phyloP scores from a whole-genome alignment of 2,329 filamentous ascomycete genomes.

The Alternaria hordeiaustralica region DNA sequence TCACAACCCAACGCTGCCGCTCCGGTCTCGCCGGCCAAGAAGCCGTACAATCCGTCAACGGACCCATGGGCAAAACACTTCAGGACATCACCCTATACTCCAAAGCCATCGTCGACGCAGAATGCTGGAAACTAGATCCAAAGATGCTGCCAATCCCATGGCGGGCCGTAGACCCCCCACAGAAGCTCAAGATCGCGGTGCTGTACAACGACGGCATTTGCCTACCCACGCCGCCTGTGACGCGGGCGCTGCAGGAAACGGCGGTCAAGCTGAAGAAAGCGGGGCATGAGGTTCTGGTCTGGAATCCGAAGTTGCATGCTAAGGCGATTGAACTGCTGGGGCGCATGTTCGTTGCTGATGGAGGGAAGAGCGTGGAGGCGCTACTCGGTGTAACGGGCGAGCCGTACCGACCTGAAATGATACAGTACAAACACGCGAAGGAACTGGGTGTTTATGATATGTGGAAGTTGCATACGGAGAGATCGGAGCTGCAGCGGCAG shows the following conservation, averaged over 20 bases:
- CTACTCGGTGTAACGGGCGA: conserved; percentile 52
- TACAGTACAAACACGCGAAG: conserved; percentile 50
- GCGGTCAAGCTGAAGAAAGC: conserved; percentile 59
- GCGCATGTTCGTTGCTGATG: conserved; percentile 58
- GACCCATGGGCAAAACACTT: conserved; percentile 65
- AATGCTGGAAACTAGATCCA: conserved; percentile 62
- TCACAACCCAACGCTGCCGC: conserved; percentile 61
- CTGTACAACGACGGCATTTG: conserved; percentile 60
- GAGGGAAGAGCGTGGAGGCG: conserved; percentile 55
- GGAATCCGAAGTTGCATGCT: conserved; percentile 61
- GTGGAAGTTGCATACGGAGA: conserved; percentile 58
- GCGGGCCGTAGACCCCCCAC: conserved; percentile 51
- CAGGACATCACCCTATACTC: conserved; percentile 57
- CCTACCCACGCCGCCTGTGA: conserved; percentile 60
- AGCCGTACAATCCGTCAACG: conserved; percentile 68
- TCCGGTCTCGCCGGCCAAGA: conserved; percentile 71
- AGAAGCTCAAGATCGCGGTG: conserved; percentile 65
- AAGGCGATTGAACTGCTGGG: conserved; percentile 58
- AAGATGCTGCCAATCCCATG: conserved; percentile 62
- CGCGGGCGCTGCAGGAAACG: conserved; percentile 62
- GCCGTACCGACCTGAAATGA: conserved; percentile 59
- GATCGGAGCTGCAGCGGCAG: conserved; percentile 51
- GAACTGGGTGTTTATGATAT: conserved; percentile 55
- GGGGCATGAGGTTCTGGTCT: conserved; percentile 63
- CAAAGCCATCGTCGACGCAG: conserved; percentile 49